A percentile compares a stretch with the other conserved stretches of the same genome.
Evolutionary conservation across 495 filamentous ascomycete genomes (phyloP).

Genomic region (Chaetomium fimeti): DNA sequence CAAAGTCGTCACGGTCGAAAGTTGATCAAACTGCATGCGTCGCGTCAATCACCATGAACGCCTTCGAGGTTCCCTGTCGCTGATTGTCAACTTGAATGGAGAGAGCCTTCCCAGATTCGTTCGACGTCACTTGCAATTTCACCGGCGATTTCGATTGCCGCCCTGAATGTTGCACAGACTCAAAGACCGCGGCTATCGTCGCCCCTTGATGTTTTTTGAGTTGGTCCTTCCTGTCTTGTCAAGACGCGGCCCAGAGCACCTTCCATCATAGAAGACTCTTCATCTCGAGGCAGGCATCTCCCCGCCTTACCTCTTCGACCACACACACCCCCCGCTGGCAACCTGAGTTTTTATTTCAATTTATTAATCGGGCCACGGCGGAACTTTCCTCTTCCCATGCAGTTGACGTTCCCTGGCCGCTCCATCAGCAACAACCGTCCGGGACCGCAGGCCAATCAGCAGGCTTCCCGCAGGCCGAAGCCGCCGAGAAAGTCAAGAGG

Average conservation of each 20-base stretch:
- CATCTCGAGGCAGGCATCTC: background rate
- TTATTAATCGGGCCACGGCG: background rate
- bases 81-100: background rate
- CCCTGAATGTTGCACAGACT: background rate
- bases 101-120: no score
- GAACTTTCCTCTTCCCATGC: background rate
- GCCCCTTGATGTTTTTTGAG: no score
- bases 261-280: background rate
- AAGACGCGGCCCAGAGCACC: background rate
- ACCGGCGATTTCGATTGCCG: no score
- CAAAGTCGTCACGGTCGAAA: background rate
- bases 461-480: background rate
- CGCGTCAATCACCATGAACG: background rate
- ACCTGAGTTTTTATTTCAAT: no score
- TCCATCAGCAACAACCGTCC: background rate
- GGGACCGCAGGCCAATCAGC: conserved; percentile 6
- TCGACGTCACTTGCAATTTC: no score
- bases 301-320: no score
- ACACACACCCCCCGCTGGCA: no score
- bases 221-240: background rate
- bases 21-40: conserved; percentile 10
- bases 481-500: background rate
- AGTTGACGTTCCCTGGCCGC: no score
- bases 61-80: background rate
- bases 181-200: background rate